These are phyloP conservation scores for Coemansia aciculifera DNA, from an alignment of 192 early-diverging fungal species.

Conservation along the genomic window DNA sequence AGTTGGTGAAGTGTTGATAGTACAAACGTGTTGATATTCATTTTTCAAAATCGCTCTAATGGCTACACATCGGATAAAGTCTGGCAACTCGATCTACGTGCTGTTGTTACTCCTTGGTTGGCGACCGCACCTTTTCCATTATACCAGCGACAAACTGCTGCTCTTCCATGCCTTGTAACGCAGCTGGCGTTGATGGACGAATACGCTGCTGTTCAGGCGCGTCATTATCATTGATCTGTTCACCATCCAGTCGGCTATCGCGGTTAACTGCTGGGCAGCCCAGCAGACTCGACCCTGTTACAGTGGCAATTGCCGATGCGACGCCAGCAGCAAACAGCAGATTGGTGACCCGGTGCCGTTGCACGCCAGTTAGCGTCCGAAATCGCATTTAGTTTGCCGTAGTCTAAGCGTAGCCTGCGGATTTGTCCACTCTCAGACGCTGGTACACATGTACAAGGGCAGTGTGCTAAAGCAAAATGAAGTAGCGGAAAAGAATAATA, in stretches of 20 bases:
- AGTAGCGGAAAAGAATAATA: neutral
- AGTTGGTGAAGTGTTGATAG: neutral
- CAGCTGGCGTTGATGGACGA: neutral
- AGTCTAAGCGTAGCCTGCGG: neutral
- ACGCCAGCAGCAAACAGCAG: constrained; percentile 48
- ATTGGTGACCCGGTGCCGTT: constrained; percentile 50
- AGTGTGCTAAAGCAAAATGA: neutral
- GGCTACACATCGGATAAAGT: neutral
- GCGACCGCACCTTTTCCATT: constrained; percentile 11
- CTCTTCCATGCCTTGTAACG: constrained; percentile 18
- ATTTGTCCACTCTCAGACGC: constrained; percentile 3
- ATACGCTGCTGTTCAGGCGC: neutral
- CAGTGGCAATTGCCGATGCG: constrained; percentile 41
- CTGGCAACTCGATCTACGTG: neutral
- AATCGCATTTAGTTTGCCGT: constrained; percentile 35
- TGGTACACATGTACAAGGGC: neutral
- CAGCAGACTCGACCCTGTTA: constrained; percentile 49
- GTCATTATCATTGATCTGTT: constrained; percentile 8
- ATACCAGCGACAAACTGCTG: constrained; percentile 24
- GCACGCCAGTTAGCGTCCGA: constrained; percentile 48
- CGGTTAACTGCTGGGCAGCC: constrained; percentile 51
- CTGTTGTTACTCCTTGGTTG: neutral
- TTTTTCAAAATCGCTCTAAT: neutral
- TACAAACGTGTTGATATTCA: neutral
- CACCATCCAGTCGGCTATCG: constrained; percentile 36